Evolutionary conservation across 495 filamentous ascomycete genomes (phyloP).

Genomic region (Penicillium soppii): DNA sequence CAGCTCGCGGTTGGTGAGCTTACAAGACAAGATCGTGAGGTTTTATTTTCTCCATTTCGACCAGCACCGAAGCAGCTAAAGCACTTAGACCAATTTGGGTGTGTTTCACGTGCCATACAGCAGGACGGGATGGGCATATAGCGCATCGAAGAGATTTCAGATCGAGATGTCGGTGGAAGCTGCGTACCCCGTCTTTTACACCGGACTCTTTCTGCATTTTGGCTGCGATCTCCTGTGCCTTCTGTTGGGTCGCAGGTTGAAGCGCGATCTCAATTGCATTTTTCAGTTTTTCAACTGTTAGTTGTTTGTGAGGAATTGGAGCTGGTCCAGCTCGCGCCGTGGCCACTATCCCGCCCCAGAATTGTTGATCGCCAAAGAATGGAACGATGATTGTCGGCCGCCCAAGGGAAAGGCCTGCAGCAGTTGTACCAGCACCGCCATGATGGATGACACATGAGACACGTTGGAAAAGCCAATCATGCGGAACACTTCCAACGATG

Average conservation of each 20-base stretch:
- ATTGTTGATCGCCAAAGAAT: conserved; percentile 85
- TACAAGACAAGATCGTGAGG: conserved; percentile 69
- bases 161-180: conserved; percentile 68
- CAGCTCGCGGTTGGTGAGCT: neutral
- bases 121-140: conserved; percentile 61
- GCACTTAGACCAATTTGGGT: conserved; percentile 63
- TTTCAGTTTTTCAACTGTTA: conserved; percentile 62
- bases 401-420: conserved; percentile 66
- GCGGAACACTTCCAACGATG: conserved; percentile 74
- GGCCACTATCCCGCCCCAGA: conserved; percentile 78
- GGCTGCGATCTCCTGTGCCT: conserved; percentile 57
- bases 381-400: conserved; percentile 75
- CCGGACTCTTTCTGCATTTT: conserved; percentile 66
- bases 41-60: conserved; percentile 58
- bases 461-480: conserved; percentile 78
- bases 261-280: conserved; percentile 60
- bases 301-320: conserved; percentile 67
- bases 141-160: conserved; percentile 60
- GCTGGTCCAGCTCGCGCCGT: conserved; percentile 68
- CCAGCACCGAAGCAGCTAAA: conserved; percentile 65
- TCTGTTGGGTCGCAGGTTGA: conserved; percentile 51
- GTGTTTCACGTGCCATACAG: conserved; percentile 68
- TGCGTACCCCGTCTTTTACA: conserved; percentile 58
- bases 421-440: conserved; percentile 80
- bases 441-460: conserved; percentile 80